These are phyloP conservation scores for Agapanthus africanus DNA, from an alignment of 106 monocot species.

Conservation along the genomic window DNA sequence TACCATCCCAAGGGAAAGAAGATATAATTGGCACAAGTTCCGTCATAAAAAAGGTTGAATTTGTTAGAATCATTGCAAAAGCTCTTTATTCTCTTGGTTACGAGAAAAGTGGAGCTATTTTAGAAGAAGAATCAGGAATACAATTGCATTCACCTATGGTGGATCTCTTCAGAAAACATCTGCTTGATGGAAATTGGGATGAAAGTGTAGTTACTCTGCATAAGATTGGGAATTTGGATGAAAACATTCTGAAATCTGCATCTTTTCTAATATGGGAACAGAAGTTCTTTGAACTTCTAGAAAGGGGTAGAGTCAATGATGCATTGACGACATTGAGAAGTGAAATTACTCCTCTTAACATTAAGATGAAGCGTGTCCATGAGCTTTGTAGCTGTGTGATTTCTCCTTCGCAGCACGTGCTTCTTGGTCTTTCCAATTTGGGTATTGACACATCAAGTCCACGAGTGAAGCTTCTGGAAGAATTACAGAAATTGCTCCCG, in stretches of 20 bases:
- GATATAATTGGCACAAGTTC: constrained; percentile 49
- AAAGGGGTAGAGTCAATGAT: constrained; percentile 30
- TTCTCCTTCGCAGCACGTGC: constrained; percentile 25
- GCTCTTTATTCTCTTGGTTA: constrained; percentile 75
- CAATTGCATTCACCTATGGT: constrained; percentile 40
- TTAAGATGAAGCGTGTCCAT: constrained; percentile 44
- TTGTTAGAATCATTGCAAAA: constrained; percentile 70
- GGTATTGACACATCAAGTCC: constrained; percentile 21
- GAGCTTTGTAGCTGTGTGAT: constrained; percentile 44
- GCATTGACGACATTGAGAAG: constrained; percentile 50
- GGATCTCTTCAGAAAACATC: constrained; percentile 40
- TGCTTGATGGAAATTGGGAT: constrained; percentile 70
- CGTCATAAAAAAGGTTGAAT: constrained; percentile 57
- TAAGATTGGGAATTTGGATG: constrained; percentile 34
- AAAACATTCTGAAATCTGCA: constrained; percentile 31
- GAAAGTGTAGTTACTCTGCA: constrained; percentile 46
- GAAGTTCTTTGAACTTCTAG: constrained; percentile 64
- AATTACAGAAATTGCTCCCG: constrained; percentile 58
- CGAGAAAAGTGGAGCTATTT: constrained; percentile 44
- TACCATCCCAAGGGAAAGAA: constrained; percentile 46
- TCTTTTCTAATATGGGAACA: constrained; percentile 56
- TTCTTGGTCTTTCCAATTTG: constrained; percentile 24
- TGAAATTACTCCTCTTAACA: constrained; percentile 57
- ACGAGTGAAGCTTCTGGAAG: constrained; percentile 47
- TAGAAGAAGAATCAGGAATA: constrained; percentile 78